Evolutionary conservation across 345 rosid species (phyloP).

Genomic region (Eutrema heterophyllum): DNA sequence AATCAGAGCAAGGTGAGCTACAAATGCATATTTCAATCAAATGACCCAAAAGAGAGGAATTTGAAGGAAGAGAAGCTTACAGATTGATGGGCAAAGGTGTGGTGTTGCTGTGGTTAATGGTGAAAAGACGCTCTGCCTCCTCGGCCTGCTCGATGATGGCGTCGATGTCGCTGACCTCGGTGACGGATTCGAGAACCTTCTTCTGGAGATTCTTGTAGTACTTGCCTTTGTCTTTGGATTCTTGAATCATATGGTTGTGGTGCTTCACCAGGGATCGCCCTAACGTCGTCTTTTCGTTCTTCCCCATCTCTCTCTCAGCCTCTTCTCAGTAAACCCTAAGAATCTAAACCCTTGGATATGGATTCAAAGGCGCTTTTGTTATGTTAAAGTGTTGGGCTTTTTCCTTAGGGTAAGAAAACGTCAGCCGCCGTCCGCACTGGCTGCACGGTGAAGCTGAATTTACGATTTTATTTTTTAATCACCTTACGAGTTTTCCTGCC

Average conservation of each 20-base stretch:
- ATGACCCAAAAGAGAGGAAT: neutral
- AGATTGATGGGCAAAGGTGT: conserved; percentile 47
- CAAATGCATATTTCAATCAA: neutral
- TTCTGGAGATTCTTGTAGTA: conserved; percentile 58
- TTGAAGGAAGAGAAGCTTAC: conserved; percentile 33
- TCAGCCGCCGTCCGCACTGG: conserved; percentile 7
- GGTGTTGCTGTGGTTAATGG: conserved; percentile 38
- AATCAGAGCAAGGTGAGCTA: neutral
- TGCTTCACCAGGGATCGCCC: conserved; percentile 89
- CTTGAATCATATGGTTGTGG: conserved; percentile 82
- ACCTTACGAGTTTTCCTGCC: neutral
- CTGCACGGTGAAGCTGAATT: conserved; percentile 2
- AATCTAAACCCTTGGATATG: neutral
- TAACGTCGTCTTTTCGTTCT: conserved; percentile 70
- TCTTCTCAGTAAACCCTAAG: conserved; percentile 24
- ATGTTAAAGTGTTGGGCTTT: conserved; percentile 4
- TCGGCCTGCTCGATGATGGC: conserved; percentile 76
- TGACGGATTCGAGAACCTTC: conserved; percentile 83
- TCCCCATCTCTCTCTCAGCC: conserved; percentile 44
- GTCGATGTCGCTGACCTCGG: conserved; percentile 77
- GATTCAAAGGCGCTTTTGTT: neutral
- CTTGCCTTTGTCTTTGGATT: conserved; percentile 79
- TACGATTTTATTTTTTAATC: neutral
- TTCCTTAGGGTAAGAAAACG: conserved; percentile 8
- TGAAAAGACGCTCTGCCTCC: conserved; percentile 56